Conservation (phyloP, 2,329 filamentous ascomycete species). For the Aspergillus fructus region DNA sequence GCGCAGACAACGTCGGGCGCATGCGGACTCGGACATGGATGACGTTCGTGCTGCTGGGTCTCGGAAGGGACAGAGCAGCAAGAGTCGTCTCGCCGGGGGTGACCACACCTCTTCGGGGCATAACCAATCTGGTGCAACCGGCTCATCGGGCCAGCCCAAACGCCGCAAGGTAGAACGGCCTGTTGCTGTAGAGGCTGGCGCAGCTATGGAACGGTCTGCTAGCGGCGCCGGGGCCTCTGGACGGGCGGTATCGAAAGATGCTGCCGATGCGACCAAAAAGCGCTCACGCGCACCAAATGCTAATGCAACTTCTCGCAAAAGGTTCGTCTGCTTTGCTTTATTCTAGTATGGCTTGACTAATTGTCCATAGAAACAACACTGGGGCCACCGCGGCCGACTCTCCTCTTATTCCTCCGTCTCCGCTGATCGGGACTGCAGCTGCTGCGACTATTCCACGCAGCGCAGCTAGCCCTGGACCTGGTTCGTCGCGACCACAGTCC, state of each 20-base stretch:
- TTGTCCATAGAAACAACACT: constrained; percentile 44
- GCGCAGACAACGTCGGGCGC: constrained; percentile 70
- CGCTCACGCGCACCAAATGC: constrained; percentile 71
- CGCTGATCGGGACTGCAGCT: constrained; percentile 66
- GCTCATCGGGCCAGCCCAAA: constrained; percentile 59
- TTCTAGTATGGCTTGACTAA: not conserved
- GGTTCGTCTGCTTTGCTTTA: constrained; percentile 47
- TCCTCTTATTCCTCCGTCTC: constrained; percentile 72
- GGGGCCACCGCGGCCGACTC: constrained; percentile 58
- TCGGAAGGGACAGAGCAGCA: constrained; percentile 59
- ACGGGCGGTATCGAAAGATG: constrained; percentile 58
- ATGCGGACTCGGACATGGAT: constrained; percentile 77
- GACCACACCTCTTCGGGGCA: constrained; percentile 16
- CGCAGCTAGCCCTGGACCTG: constrained; percentile 61
- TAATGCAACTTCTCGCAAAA: constrained; percentile 68
- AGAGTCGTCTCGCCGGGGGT: constrained; percentile 40
- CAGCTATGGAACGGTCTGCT: constrained; percentile 42
- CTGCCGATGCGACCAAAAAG: constrained; percentile 66
- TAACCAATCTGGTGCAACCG: constrained; percentile 54
- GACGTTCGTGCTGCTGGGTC: constrained; percentile 51
- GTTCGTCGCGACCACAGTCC: constrained; percentile 60
- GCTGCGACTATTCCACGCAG: constrained; percentile 62
- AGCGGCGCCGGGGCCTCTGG: constrained; percentile 34
- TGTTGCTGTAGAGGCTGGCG: constrained; percentile 31
- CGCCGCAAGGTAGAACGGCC: constrained; percentile 78